Percentiles rank a stretch among this genome's conserved stretches.
phyloP scores from a whole-genome alignment of 2,329 filamentous ascomycete species.

The Penicillium fuscoglaucum region DNA sequence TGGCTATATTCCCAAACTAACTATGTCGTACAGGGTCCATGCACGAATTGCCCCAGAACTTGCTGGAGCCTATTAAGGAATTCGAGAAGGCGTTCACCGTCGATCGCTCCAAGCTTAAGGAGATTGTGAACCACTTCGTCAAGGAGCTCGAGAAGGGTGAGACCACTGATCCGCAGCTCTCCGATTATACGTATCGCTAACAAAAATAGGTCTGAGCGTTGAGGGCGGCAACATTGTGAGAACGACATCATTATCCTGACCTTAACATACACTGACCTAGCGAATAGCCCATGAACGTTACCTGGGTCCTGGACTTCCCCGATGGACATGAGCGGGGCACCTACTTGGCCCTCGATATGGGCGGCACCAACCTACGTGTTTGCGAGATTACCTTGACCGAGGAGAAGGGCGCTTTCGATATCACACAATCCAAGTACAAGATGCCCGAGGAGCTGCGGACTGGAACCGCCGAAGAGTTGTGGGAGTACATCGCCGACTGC shows the following conservation, averaged over 20 bases:
- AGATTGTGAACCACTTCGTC: conserved; percentile 86
- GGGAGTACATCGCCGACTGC: conserved; percentile 93
- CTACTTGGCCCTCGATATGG: conserved; percentile 90
- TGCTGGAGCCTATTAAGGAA: conserved; percentile 75
- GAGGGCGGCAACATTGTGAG: conserved; percentile 91
- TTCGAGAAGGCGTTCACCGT: conserved; percentile 85
- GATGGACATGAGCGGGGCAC: conserved; percentile 84
- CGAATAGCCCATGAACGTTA: conserved; percentile 88
- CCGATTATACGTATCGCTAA: conserved; percentile 8
- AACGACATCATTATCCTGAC: neutral
- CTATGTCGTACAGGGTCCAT: conserved; percentile 67
- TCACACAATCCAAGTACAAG: conserved; percentile 93
- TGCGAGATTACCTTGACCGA: conserved; percentile 89
- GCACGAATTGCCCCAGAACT: conserved; percentile 83
- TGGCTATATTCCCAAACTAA: conserved; percentile 14
- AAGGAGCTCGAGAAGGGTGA: conserved; percentile 81
- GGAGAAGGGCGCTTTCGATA: conserved; percentile 85
- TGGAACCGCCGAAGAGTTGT: conserved; percentile 79
- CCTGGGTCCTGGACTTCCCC: conserved; percentile 90
- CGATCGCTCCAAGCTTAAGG: conserved; percentile 75
- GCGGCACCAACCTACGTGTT: conserved; percentile 91
- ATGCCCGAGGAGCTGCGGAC: conserved; percentile 93
- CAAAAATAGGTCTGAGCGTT: conserved; percentile 67
- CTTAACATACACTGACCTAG: conserved; percentile 17
- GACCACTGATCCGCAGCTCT: neutral